Base-by-base conservation (phyloP, 164 flowering plant species). In the Annona cherimola region DNA sequence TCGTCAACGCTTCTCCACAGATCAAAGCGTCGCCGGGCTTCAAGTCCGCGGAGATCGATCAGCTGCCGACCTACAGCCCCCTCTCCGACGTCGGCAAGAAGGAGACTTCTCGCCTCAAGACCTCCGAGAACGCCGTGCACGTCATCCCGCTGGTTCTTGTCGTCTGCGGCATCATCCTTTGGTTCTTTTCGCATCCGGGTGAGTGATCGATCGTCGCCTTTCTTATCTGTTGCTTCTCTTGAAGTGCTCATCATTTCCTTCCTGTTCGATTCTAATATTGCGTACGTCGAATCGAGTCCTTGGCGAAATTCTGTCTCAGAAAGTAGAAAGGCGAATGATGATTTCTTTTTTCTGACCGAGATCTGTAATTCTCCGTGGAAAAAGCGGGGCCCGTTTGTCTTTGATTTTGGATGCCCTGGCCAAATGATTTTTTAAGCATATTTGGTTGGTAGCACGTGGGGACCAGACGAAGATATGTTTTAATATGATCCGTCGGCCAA, bases 71-170 rank as follows among this genome's bases (percentile, higher is more conserved):
- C 7, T 71, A 75, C 41, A 44, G 69, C 71, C 71, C 81, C 14
- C 26, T 64, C 40, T 69, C 80, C 61, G 85, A 81, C 26, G 74
- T 59, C 6, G 62, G 75, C 44, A 88, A 87, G 80, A 88, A 80
- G 88, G 85, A 70, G 60, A 60, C 73, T 45, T 26, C 72, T 45
- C 80, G 67, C 5, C 68, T 14, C 41, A 77, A 70, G n/a, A 5
- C 79, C 0, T 82, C 79, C 18, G 87, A 81, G 71, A 84, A 77
- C 61, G 80, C 82, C 0, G 59, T 89, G 74, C 93, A 90, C 69
- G 61, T 89, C 4, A 86, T 89, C 60, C 96, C 96, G 0, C 67
- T 87, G 46, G 73, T 86, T 63, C 69, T 89, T 54, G 7, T 85
- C 71, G 62, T 82, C 40, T 90, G 90, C 76, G 87, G 69, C 70